Base-by-base conservation (phyloP, 2,329 filamentous ascomycete species). In the Cladosporium sp. region DNA sequence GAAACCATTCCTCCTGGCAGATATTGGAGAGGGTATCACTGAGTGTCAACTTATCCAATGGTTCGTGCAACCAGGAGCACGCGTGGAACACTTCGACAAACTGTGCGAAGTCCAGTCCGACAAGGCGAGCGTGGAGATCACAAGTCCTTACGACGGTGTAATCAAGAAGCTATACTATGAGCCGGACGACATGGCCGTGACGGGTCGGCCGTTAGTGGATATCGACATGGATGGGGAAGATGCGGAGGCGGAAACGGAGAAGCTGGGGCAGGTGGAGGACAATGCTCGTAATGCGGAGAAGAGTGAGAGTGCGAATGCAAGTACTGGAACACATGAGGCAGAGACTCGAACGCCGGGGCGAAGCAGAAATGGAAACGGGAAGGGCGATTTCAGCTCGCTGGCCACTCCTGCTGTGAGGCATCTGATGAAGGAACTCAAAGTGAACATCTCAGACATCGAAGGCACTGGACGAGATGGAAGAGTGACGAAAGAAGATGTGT, bases 31-130 rank as follows among this genome's bases (percentile, higher is more conserved):
- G 80, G 94, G 94, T 56, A 99, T 97, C 69, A 92, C 94, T 71
- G 94, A 99, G 77, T 96, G 94, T 70, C 94, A 99, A 75, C 90
- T 99, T 69, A 97, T 97, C 68, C 94, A 99, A 78, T 99, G 94
- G 94, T 99, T 97, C 73, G 93, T 99, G 64, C 89, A 97, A 75
- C 91, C 95, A 50, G 93, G 92, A 58, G 94, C 94, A 35, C 87
- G 89, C 58, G 92, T 99, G 66, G 92, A 99, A 77, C 93, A 99
- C 78, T 99, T 96, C 82, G 94, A 95, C 66, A 94, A 93, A 60
- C 82, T 99, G 47, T 99, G 94, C 76, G 94, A 99, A 77, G 95
- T 99, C 44, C 94, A 97, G 73, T 97, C 92, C 68, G 94, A 99
- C 77, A 99, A 99, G 75, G 94, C 94, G 22, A 60, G 56, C 64